Evolutionary conservation across 2,329 filamentous ascomycete species (phyloP), one percentile per base, ranked within the genome.

Genomic region (Fusarium ambrosium): DNA sequence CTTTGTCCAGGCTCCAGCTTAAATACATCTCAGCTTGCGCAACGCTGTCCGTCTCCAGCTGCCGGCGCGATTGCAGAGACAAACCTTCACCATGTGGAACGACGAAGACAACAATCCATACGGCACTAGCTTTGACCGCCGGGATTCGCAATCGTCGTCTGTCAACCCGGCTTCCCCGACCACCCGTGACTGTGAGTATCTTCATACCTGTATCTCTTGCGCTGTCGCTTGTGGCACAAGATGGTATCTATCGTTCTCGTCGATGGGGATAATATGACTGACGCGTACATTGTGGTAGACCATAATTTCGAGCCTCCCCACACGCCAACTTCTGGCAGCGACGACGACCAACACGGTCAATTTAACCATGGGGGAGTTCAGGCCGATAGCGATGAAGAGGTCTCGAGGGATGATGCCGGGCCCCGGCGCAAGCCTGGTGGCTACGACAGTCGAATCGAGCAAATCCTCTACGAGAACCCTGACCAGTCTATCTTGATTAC

Each of bases 71-170:
- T 75, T 70, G 67, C 69, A 45, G 63, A 66, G 68, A 59, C 64
- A 66, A 43, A 64, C 60, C 55, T 67, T 61, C 79, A 79, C 53
- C 64, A 98, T 98, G 96, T 98, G 96, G 96, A 97, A 98, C 89
- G 95, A 98, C 87, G 96, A 98, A 86, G 82, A 98, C 82, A 98
- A 98, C 86, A 98, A 98, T 83, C 96, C 96, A 6, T 98, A 98
- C 81, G 95, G 95, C 75, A 91, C 88, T 79, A 96, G 94, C 84
- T 98, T 97, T 86, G 94, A 97, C 83, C 93, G 94, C 79, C 92
- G 94, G 79, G 94, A 97, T 83, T 94, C 94, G 72, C 91, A 93
- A 82, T 89, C 91, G 55, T 94, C 92, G 32, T 92, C 88, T 51
- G 87, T 88, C 22, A 91, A 93, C 80, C 91, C 92, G 24, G 86